Evolutionary conservation across 2,329 filamentous ascomycete genomes (phyloP).

Genomic region (Penicillium olsonii): DNA sequence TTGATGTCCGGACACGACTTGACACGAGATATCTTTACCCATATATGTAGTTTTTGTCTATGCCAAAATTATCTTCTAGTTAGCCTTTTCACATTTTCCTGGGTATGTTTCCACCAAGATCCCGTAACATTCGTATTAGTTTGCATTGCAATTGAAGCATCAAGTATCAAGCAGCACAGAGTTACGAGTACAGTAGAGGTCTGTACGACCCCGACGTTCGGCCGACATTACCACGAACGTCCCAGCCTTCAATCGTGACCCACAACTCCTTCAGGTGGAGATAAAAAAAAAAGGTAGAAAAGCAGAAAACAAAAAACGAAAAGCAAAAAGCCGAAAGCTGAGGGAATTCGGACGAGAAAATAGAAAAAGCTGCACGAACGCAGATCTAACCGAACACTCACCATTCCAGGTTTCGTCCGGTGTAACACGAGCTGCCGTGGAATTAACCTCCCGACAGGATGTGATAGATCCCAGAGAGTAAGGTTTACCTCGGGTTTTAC

Average conservation of each 20-base stretch:
- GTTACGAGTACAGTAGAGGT: too few relatives aligned
- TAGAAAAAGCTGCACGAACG: too few relatives aligned
- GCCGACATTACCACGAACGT: background rate
- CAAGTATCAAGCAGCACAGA: background rate
- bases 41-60: slow-evolving; percentile 9
- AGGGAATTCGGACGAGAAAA: too few relatives aligned
- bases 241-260: background rate
- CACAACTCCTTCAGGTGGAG: background rate
- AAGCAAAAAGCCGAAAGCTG: background rate
- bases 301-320: background rate
- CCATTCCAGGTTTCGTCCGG: background rate
- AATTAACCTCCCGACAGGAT: slow-evolving; percentile 2
- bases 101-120: background rate
- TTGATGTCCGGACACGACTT: slow-evolving; percentile 17
- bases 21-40: slow-evolving; percentile 24
- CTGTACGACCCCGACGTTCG: background rate
- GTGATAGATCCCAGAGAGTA: slow-evolving; percentile 3
- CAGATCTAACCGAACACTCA: background rate
- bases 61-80: slow-evolving; percentile 6
- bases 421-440: background rate
- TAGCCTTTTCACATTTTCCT: slow-evolving; percentile 10
- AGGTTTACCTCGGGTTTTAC: background rate
- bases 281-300: background rate
- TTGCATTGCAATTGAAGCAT: background rate
- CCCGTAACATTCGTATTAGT: background rate